Evolutionary conservation across 106 monocot genomes (phyloP), one percentile per base, ranked within the genome.

Genomic region (Allium fistulosum): DNA sequence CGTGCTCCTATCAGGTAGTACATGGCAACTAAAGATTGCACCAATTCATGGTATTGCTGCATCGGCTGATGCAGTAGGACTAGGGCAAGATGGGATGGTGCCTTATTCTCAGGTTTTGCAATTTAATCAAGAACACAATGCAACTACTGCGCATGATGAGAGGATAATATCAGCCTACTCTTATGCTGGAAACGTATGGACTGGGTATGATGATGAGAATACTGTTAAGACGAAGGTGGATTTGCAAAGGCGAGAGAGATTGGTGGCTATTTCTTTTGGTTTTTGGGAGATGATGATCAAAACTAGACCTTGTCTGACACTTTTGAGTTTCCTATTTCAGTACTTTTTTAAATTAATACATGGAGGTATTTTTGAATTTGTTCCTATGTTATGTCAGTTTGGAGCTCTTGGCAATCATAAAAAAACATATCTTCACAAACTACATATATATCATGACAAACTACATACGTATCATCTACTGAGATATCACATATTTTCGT

Each of bases 201-300:
- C 76, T 45, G 75, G 80, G 8, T 80, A 71, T 57, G 80, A 80
- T 16, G 80, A 76, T 9, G 16, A 8, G 27, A 16, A 22, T 57
- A 66, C 80, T 70, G 72, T 72, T 60, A 26, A 47, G 65, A 17
- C 1, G 66, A 76, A 80, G 80, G 48, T 80, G 22, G 11, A 48
- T 66, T 26, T 52, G 66, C 66, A 3, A 66, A n/a, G 51, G 66
- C 9, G 66, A 50, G 22, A 48, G 48, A 12, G 17, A 22, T 71
- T 47, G 71, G 66, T 11, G 75, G 75, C 6, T 80, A 80, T 45
- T 80, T 80, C 75, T 80, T 75, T 48, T 76, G 75, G 80, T 70
- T 74, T 1, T 26, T 80, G n/a, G 80, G 76, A 6, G 62, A 61
- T 18, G 75, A 71, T 46, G 75, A 80, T 46, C 3, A 49, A 13